These are phyloP conservation scores for Henckelia pumila DNA, from an alignment of 257 asterid species.

Conservation along the genomic window DNA sequence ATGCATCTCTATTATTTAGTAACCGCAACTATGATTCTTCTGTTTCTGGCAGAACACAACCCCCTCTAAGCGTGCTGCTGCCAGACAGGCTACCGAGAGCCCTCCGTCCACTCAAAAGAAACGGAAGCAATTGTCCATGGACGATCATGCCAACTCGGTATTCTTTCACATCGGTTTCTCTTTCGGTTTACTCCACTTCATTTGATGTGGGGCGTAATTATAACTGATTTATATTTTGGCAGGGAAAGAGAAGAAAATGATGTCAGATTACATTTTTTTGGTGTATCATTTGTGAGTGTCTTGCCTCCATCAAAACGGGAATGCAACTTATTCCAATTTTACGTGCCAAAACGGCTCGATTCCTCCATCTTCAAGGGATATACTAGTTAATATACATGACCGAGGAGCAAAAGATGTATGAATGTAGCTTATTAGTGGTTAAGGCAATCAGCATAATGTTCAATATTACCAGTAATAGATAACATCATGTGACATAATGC, in stretches of 20 bases:
- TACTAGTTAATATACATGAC: neutral
- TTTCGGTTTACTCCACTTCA: neutral
- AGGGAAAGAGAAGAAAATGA: slow-evolving; percentile 81
- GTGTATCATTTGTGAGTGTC: neutral
- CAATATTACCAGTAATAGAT: neutral
- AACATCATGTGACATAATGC: neutral
- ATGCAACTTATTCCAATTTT: neutral
- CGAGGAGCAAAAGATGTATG: neutral
- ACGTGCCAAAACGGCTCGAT: neutral
- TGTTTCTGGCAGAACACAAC: slow-evolving; percentile 44
- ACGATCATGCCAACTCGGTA: slow-evolving; percentile 76
- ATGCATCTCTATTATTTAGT: neutral
- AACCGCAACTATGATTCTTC: neutral
- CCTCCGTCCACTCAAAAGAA: slow-evolving; percentile 65
- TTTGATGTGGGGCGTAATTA: neutral
- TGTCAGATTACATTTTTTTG: neutral
- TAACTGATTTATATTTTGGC: slow-evolving; percentile 17
- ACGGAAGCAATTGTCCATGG: slow-evolving; percentile 73
- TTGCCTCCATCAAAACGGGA: neutral
- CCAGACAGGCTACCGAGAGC: slow-evolving; percentile 81
- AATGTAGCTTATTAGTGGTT: neutral
- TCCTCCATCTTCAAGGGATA: neutral
- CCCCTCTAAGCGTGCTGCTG: slow-evolving; percentile 70
- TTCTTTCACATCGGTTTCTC: neutral
- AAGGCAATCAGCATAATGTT: neutral